phyloP scores from a whole-genome alignment of 805 yeast species.

The Candida wancherniae region DNA sequence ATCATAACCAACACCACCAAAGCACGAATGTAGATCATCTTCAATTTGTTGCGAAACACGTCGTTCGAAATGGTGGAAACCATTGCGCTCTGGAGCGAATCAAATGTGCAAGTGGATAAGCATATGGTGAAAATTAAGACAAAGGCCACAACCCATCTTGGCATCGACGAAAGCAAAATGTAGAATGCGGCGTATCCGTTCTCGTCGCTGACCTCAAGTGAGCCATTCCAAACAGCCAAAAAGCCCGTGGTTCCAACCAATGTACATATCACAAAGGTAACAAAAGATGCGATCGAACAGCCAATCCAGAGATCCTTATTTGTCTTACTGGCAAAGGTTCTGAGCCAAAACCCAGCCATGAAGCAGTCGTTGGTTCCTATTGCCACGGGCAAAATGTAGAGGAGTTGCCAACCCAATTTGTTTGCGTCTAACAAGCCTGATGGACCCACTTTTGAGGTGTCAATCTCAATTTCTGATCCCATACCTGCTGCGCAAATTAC shows the following conservation, averaged over 20 bases:
- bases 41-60: slow-evolving; percentile 74
- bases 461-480: slow-evolving; percentile 69
- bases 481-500: slow-evolving; percentile 73
- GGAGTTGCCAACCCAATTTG: slow-evolving; percentile 81
- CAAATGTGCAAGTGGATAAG: slow-evolving; percentile 84
- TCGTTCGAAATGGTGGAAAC: slow-evolving; percentile 88
- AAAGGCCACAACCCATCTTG: slow-evolving; percentile 82
- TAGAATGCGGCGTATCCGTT: slow-evolving; percentile 69
- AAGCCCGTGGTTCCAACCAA: slow-evolving; percentile 81
- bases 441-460: slow-evolving; percentile 56
- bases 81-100: slow-evolving; percentile 82
- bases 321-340: slow-evolving; percentile 84
- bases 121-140: slow-evolving; percentile 68
- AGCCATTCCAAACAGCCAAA: slow-evolving; percentile 87
- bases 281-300: slow-evolving; percentile 66
- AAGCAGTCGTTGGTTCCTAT: slow-evolving; percentile 87
- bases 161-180: slow-evolving; percentile 64
- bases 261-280: slow-evolving; percentile 58
- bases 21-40: slow-evolving; percentile 59
- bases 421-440: slow-evolving; percentile 61
- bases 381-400: slow-evolving; percentile 81
- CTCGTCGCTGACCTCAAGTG: slow-evolving; percentile 46
- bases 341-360: slow-evolving; percentile 88
- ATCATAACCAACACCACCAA: slow-evolving; percentile 72
- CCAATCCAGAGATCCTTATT: slow-evolving; percentile 74